Evolutionary conservation across 106 monocot genomes (phyloP), one percentile per base, ranked within the genome.

Genomic region (Acanthochlamys bracteata): DNA sequence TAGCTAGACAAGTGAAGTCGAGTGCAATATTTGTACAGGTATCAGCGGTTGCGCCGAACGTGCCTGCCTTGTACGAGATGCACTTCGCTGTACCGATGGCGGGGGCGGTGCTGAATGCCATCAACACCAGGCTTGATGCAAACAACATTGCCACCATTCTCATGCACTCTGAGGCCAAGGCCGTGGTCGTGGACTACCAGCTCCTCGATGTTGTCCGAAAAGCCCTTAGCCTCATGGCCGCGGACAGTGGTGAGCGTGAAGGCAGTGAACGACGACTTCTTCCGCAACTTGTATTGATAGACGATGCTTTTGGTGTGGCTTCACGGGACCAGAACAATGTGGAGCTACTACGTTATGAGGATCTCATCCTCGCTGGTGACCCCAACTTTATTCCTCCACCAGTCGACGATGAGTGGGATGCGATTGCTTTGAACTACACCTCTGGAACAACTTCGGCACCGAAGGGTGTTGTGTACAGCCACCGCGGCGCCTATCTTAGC

Each of bases 71-170:
- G 24, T 85, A 83, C 57, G 89, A 93, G 69, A 70, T 83, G 76
- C 93, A 93, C 74, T 93, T 93, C 43, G 89, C 66, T 6, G 93
- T 93, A 27, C 89, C 89, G 22, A 93, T 93, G 89, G 74, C 81
- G 16, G 93, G 93, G 4, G 89, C 89, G 0, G 80, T 93, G 33
- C 69, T 89, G 23, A 86, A 86, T 83, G 58, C 83, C 66, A 75
- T 93, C 39, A 93, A 89, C 83, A 83, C 60, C 56, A 80, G 93
- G 4, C 79, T 86, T 46, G 75, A 89, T 62, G 61, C 78, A 39
- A 12, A 12, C 10, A 73, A 42, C 71, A 45, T 93, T 0, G 75
- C n/a, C 93, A 46, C 22, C 54, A 57, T 76, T 93, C 51, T 61
- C 90, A 15, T 27, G 21, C 94, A 83, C 74, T 63, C 94, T 20